phyloP scores from a whole-genome alignment of 352 stramenopile species.

The Pythium utonaiense region DNA sequence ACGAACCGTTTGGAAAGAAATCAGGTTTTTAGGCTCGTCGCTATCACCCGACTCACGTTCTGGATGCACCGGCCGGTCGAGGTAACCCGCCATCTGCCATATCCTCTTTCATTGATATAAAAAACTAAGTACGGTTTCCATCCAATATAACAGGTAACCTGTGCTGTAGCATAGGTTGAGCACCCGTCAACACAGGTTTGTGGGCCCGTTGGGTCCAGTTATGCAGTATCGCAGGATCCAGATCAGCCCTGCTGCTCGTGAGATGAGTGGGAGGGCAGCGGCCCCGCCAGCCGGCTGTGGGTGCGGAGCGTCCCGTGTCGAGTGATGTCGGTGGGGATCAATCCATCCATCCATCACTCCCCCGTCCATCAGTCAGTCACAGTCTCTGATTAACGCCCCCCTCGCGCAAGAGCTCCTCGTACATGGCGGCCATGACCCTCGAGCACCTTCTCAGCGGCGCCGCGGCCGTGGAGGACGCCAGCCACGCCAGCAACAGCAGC shows the following conservation, averaged over 20 bases:
- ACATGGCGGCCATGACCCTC: conserved; percentile 22
- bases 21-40: neutral
- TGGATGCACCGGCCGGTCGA: neutral
- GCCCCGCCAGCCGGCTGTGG: neutral
- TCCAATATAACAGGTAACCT: neutral
- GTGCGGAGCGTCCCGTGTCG: no score
- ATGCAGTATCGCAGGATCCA: neutral
- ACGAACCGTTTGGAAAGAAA: neutral
- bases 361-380: neutral
- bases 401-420: neutral
- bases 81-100: neutral
- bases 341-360: neutral
- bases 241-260: conserved; percentile 1
- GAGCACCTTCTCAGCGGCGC: conserved; percentile 20
- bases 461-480: conserved; percentile 12
- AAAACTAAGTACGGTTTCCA: neutral
- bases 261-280: neutral
- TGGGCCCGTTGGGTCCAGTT: neutral
- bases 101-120: neutral
- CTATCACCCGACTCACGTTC: conserved; percentile 3
- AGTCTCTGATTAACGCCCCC: neutral
- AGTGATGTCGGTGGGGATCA: neutral
- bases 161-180: neutral
- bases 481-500: neutral
- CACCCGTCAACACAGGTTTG: neutral